Evolutionary conservation across 805 yeast species (phyloP).

Genomic region (Candida corydali): DNA sequence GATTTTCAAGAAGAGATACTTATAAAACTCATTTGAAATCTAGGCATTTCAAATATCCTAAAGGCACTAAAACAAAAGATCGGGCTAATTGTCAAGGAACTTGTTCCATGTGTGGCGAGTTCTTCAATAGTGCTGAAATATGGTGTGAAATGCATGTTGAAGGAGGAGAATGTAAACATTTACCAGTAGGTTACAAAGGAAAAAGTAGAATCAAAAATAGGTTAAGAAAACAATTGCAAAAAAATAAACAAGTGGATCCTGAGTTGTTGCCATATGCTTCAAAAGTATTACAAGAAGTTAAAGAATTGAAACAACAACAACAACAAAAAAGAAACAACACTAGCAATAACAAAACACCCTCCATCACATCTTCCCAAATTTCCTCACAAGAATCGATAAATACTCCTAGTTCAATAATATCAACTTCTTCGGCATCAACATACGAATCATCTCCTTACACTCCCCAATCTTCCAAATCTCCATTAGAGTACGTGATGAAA

Average conservation of each 20-base stretch:
- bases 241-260: constrained; percentile 16
- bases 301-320: constrained; percentile 5
- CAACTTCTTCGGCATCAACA: background rate
- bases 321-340: constrained; percentile 1
- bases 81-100: constrained; percentile 42
- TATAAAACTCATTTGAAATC: constrained; percentile 56
- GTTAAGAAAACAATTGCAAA: constrained; percentile 34
- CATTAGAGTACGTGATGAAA: constrained; percentile 2
- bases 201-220: constrained; percentile 41
- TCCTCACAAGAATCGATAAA: constrained; percentile 2
- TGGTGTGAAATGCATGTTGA: constrained; percentile 52
- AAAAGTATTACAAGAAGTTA: constrained; percentile 9
- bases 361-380: background rate
- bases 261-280: constrained; percentile 11
- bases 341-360: background rate
- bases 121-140: constrained; percentile 43
- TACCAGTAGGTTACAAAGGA: constrained; percentile 42
- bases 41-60: constrained; percentile 53
- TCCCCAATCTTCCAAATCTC: constrained; percentile 7
- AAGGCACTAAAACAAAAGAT: constrained; percentile 47
- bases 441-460: constrained; percentile 5
- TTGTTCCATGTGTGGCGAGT: constrained; percentile 53
- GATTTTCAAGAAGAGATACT: constrained; percentile 57
- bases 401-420: constrained; percentile 6
- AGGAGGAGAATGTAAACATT: constrained; percentile 44